A percentile compares a stretch with the other conserved stretches of the same genome.
phyloP scores from a whole-genome alignment of 2,329 filamentous ascomycete genomes.

The Penicillium sp. region DNA sequence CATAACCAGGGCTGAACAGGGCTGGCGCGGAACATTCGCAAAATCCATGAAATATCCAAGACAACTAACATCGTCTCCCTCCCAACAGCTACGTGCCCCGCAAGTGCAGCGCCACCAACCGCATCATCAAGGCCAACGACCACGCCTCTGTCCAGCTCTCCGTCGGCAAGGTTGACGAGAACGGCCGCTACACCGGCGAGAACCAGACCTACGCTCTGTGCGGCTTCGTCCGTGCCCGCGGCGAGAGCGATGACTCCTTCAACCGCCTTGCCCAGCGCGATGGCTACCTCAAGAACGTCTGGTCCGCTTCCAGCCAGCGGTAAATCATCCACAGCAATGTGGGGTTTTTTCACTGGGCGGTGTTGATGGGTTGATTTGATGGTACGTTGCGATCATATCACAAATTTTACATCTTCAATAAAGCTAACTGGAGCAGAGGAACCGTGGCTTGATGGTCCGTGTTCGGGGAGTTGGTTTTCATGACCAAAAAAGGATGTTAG shows the following conservation, averaged over 20 bases:
- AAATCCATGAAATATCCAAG: conserved; percentile 5
- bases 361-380: conserved; percentile 32
- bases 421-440: conserved; percentile 16
- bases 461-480: conserved; percentile 26
- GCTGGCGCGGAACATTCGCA: conserved; percentile 4
- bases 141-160: conserved; percentile 98
- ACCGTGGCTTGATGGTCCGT: conserved; percentile 28
- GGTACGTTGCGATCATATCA: conserved; percentile 17
- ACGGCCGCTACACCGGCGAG: conserved; percentile 93
- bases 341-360: conserved; percentile 29
- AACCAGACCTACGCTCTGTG: conserved; percentile 96
- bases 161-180: conserved; percentile 98
- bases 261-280: conserved; percentile 96
- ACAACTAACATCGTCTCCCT: conserved; percentile 13
- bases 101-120: conserved; percentile 98
- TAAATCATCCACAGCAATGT: conserved; percentile 34
- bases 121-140: conserved; percentile 99
- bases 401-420: background rate
- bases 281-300: conserved; percentile 95
- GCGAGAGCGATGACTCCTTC: conserved; percentile 93
- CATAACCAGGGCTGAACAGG: conserved; percentile 5
- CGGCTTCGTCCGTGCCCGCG: conserved; percentile 96
- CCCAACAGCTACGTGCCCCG: conserved; percentile 83
- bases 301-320: conserved; percentile 68
- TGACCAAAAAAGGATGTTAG: conserved; percentile 19